These are phyloP conservation scores for Fusarium gaditjirri DNA, from an alignment of 2,329 filamentous ascomycete genomes.

Conservation along the genomic window DNA sequence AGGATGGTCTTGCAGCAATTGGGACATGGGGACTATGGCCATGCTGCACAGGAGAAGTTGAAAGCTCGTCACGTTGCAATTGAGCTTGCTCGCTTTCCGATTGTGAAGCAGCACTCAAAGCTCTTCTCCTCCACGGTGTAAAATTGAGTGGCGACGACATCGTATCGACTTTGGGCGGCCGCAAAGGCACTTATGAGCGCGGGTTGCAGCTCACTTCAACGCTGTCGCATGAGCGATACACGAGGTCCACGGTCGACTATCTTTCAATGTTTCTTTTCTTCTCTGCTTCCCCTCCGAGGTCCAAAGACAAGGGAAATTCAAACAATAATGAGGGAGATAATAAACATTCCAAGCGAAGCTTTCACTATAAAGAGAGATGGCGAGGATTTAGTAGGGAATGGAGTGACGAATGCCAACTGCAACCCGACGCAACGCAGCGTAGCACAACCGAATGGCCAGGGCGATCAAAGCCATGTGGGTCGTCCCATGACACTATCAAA, in stretches of 20 bases:
- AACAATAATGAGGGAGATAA: slow-evolving; percentile 17
- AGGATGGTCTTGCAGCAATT: slow-evolving; percentile 53
- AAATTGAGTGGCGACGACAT: slow-evolving; percentile 63
- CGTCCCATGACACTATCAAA: slow-evolving; percentile 39
- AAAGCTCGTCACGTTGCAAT: slow-evolving; percentile 43
- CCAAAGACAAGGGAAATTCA: slow-evolving; percentile 21
- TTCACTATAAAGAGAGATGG: slow-evolving; percentile 27
- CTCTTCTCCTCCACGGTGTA: slow-evolving; percentile 60
- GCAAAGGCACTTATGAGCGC: slow-evolving; percentile 31
- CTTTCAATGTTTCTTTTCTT: background rate
- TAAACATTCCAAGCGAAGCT: slow-evolving; percentile 38
- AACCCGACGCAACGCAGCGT: slow-evolving; percentile 2
- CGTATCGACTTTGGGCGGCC: slow-evolving; percentile 17
- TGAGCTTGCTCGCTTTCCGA: slow-evolving; percentile 39
- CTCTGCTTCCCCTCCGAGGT: background rate
- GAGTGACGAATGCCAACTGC: slow-evolving; percentile 38
- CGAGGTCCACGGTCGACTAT: background rate
- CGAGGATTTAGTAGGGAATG: slow-evolving; percentile 40
- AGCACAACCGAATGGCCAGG: slow-evolving; percentile 34
- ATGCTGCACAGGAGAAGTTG: slow-evolving; percentile 37
- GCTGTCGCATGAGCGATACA: slow-evolving; percentile 34
- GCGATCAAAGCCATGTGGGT: slow-evolving; percentile 38
- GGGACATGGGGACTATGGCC: slow-evolving; percentile 26
- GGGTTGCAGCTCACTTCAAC: slow-evolving; percentile 28
- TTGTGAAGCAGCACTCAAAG: slow-evolving; percentile 52